phyloP scores from a whole-genome alignment of 805 yeast species.

The Metschnikowia sp. region DNA sequence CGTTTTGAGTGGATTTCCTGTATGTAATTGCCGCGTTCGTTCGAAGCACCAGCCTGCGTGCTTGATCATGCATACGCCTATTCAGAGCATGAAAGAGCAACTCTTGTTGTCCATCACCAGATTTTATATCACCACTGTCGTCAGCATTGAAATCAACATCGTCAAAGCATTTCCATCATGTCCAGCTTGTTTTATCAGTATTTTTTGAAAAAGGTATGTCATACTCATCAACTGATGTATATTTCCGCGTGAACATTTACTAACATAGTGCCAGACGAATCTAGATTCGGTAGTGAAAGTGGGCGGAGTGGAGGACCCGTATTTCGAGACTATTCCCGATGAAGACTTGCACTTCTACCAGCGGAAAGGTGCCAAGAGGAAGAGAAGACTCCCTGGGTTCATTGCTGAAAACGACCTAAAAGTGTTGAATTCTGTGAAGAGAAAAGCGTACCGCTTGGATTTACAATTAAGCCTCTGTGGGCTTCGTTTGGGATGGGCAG shows the following conservation, averaged over 20 bases:
- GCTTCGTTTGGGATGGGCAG: conserved; percentile 41
- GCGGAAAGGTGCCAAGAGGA: conserved; percentile 37
- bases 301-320: conserved; percentile 36
- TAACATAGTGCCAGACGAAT: conserved; percentile 20
- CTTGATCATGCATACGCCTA: conserved; percentile 3
- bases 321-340: conserved; percentile 39
- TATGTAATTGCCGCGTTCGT: neutral
- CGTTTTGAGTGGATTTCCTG: conserved; percentile 4
- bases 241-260: neutral
- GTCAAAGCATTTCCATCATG: conserved; percentile 15
- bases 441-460: conserved; percentile 38
- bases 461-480: conserved; percentile 40
- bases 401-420: conserved; percentile 33
- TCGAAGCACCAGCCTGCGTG: neutral
- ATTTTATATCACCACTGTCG: too few species aligned
- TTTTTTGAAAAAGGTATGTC: conserved; percentile 38
- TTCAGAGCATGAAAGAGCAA: conserved; percentile 2
- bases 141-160: too few species aligned
- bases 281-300: conserved; percentile 26
- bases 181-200: conserved; percentile 31
- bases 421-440: conserved; percentile 33
- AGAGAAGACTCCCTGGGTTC: conserved; percentile 34
- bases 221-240: neutral
- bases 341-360: conserved; percentile 41
- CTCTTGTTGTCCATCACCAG: neutral